Evolutionary conservation across 306 rosid species (phyloP).

Genomic region (Albizia julibrissin): DNA sequence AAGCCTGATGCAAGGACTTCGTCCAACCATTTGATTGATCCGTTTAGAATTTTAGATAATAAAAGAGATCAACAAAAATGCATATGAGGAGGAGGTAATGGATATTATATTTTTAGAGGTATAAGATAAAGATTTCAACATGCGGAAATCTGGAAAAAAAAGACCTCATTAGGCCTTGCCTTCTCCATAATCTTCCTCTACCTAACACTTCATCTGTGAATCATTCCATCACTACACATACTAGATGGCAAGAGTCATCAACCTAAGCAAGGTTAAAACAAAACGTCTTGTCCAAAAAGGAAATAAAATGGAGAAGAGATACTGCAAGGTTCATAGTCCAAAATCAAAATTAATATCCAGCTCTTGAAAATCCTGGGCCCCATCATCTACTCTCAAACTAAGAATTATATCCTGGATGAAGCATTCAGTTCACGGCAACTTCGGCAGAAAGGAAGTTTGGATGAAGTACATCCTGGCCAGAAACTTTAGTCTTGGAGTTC

Average conservation of each 20-base stretch:
- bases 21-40: too few relatives aligned
- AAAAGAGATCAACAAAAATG: too few relatives aligned
- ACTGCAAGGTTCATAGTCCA: slow-evolving; percentile 29
- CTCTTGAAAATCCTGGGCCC: slow-evolving; percentile 23
- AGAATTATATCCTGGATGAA: slow-evolving; percentile 18
- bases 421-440: slow-evolving; percentile 73
- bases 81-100: too few relatives aligned
- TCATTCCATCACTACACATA: slow-evolving; percentile 32
- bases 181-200: too few relatives aligned
- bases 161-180: too few relatives aligned
- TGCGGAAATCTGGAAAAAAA: too few relatives aligned
- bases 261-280: slow-evolving; percentile 11
- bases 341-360: slow-evolving; percentile 25
- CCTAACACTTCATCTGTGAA: not conserved
- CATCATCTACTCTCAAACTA: slow-evolving; percentile 26
- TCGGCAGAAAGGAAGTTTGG: slow-evolving; percentile 66
- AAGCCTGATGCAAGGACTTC: too few relatives aligned
- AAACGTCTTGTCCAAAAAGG: slow-evolving; percentile 17
- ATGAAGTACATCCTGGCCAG: slow-evolving; percentile 66
- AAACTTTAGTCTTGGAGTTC: slow-evolving; percentile 56
- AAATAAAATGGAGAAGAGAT: slow-evolving; percentile 31
- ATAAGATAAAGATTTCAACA: too few relatives aligned
- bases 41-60: too few relatives aligned
- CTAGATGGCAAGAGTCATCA: slow-evolving; percentile 12
- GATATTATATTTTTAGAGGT: too few relatives aligned